Percentiles rank a stretch among this genome's conserved stretches.
Conservation (phyloP, 257 asterid species). For the Nicotiana attenuata region DNA sequence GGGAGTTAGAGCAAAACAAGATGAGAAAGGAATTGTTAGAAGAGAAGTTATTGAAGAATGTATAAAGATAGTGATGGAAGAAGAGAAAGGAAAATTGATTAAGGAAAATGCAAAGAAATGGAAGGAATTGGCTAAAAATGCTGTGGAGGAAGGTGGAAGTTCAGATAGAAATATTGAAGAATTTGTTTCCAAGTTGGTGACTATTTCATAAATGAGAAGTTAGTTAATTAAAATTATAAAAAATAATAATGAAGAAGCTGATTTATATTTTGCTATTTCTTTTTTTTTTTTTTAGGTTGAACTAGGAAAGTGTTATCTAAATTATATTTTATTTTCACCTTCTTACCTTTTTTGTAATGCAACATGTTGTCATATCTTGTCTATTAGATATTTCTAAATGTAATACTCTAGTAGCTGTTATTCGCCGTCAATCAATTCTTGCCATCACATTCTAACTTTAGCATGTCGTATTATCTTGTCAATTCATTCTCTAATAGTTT, state of each 20-base stretch:
- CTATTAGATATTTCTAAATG: no score
- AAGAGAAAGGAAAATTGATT: slow-evolving; percentile 26
- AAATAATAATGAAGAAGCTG: background rate
- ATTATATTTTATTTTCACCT: no score
- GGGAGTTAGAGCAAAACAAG: slow-evolving; percentile 27
- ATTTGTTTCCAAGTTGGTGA: slow-evolving; percentile 14
- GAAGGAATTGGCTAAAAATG: slow-evolving; percentile 26
- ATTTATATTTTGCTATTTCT: background rate
- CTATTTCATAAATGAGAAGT: background rate
- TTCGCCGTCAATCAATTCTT: no score
- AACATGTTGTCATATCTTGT: no score
- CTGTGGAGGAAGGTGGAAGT: slow-evolving; percentile 35
- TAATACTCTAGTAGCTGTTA: no score
- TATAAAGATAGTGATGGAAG: slow-evolving; percentile 25
- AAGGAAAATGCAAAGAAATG: slow-evolving; percentile 25
- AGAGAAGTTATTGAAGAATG: slow-evolving; percentile 25
- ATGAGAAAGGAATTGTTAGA: slow-evolving; percentile 26
- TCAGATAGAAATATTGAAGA: slow-evolving; percentile 29
- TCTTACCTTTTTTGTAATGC: no score
- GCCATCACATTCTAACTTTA: no score
- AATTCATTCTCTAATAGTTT: no score
- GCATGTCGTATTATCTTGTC: no score
- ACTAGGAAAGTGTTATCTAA: background rate
- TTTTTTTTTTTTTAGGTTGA: background rate
- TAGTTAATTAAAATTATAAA: no score